Conservation (phyloP, 495 filamentous ascomycete species). For the Aspergillus bridgeri region DNA sequence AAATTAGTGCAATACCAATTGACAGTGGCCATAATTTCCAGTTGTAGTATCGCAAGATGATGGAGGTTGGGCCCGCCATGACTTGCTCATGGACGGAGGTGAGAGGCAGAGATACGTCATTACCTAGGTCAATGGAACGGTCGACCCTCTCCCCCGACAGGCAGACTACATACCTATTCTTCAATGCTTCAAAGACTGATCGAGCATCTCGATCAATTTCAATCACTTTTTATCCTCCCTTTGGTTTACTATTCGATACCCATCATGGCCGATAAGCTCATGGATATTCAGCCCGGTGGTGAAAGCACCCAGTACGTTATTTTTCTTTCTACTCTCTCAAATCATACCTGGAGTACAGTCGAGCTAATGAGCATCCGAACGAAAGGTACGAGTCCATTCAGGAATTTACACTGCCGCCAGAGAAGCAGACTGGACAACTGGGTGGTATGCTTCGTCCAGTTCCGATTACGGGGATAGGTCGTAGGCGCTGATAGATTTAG, state of each 20-base stretch:
- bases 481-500: conserved; percentile 15
- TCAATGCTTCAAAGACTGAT: background rate
- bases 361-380: background rate
- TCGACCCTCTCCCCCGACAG: background rate
- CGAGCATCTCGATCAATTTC: background rate
- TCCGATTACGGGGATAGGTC: background rate
- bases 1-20: background rate
- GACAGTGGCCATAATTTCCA: background rate
- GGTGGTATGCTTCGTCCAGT: conserved; percentile 38
- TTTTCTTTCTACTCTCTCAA: background rate
- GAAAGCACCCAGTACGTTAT: conserved; percentile 56
- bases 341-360: too few species aligned
- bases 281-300: conserved; percentile 62
- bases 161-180: background rate
- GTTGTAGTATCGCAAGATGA: background rate
- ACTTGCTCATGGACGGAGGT: background rate
- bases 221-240: background rate
- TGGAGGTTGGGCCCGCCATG: background rate
- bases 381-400: conserved; percentile 60
- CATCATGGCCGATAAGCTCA: conserved; percentile 42
- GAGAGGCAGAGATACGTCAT: background rate
- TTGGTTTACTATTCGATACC: background rate
- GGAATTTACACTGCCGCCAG: conserved; percentile 43
- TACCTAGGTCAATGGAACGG: background rate
- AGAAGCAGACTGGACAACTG: conserved; percentile 58